Evolutionary conservation across 306 rosid species (phyloP).

Genomic region (Sesbania bispinosa): DNA sequence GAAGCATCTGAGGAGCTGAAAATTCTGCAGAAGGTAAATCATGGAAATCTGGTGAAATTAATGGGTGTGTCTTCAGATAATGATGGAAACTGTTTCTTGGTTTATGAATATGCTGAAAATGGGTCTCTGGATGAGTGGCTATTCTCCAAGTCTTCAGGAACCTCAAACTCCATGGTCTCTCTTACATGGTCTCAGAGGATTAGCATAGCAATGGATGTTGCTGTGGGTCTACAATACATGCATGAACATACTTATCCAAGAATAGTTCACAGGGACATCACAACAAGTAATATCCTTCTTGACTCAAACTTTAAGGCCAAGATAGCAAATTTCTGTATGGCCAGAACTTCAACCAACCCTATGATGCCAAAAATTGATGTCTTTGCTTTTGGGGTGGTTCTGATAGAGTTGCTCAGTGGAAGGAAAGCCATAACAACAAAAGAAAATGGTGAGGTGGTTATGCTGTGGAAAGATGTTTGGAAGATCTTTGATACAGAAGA

Average conservation of each 20-base stretch:
- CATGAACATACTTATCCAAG: constrained; percentile 82
- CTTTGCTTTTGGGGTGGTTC: constrained; percentile 66
- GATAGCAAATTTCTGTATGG: constrained; percentile 71
- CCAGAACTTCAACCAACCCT: constrained; percentile 43
- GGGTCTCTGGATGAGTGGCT: constrained; percentile 77
- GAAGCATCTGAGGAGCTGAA: constrained; percentile 63
- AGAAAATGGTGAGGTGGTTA: constrained; percentile 53
- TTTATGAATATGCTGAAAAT: constrained; percentile 71
- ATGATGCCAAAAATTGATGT: constrained; percentile 58
- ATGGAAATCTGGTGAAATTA: constrained; percentile 71
- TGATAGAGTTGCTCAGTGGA: constrained; percentile 67
- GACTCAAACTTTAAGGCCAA: constrained; percentile 69
- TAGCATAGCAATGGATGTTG: constrained; percentile 69
- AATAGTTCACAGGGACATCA: constrained; percentile 70
- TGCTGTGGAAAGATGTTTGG: constrained; percentile 66
- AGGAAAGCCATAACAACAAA: constrained; percentile 44
- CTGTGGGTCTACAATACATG: constrained; percentile 75
- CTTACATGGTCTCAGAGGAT: constrained; percentile 79
- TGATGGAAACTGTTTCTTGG: constrained; percentile 52
- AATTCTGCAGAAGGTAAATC: constrained; percentile 77
- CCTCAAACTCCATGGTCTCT: constrained; percentile 20
- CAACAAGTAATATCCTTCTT: constrained; percentile 66
- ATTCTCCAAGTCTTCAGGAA: constrained; percentile 22
- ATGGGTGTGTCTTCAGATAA: constrained; percentile 56
- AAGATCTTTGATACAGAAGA: constrained; percentile 49